Evolutionary conservation across 2,329 filamentous ascomycete genomes (phyloP).

Genomic region (Xylariaceae sp.): DNA sequence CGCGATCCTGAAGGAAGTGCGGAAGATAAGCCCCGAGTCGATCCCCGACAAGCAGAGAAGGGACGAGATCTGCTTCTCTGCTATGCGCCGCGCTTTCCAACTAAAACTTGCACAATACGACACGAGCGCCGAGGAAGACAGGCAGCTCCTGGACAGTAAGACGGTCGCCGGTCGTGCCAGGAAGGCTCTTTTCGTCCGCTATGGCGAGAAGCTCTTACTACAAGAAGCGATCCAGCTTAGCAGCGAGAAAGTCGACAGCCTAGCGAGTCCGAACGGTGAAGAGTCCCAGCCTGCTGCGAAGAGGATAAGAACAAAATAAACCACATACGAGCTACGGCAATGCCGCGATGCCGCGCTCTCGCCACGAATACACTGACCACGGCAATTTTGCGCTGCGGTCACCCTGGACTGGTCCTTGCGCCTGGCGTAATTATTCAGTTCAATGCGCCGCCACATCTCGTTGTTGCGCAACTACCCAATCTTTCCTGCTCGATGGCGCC

Average conservation of each 20-base stretch:
- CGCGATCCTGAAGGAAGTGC: conserved; percentile 43
- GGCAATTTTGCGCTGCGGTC: too few species aligned
- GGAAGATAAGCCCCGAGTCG: conserved; percentile 38
- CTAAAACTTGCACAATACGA: conserved; percentile 37
- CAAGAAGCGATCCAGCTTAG: conserved; percentile 42
- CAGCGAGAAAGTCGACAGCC: conserved; percentile 25
- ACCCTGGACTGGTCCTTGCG: too few species aligned
- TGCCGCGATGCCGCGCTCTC: too few species aligned
- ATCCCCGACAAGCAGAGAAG: conserved; percentile 46
- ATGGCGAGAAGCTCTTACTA: conserved; percentile 67
- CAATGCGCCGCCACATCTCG: too few species aligned
- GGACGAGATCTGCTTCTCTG: conserved; percentile 40
- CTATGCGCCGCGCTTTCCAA: conserved; percentile 36
- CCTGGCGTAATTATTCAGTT: too few species aligned
- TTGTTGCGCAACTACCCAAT: too few species aligned
- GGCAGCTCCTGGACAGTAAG: conserved; percentile 30
- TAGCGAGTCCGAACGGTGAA: conserved; percentile 12
- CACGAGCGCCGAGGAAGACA: conserved; percentile 38
- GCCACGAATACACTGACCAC: too few species aligned
- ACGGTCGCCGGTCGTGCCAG: conserved; percentile 34
- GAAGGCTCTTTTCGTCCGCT: conserved; percentile 63
- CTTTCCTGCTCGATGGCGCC: too few species aligned
- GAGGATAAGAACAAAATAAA: conserved; percentile 24
- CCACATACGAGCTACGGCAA: too few species aligned
- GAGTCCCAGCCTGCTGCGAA: conserved; percentile 27